Evolutionary conservation across 192 early-diverging fungal species (phyloP), one percentile per base, ranked within the genome.

Genomic region (Mortierella hygrophila): DNA sequence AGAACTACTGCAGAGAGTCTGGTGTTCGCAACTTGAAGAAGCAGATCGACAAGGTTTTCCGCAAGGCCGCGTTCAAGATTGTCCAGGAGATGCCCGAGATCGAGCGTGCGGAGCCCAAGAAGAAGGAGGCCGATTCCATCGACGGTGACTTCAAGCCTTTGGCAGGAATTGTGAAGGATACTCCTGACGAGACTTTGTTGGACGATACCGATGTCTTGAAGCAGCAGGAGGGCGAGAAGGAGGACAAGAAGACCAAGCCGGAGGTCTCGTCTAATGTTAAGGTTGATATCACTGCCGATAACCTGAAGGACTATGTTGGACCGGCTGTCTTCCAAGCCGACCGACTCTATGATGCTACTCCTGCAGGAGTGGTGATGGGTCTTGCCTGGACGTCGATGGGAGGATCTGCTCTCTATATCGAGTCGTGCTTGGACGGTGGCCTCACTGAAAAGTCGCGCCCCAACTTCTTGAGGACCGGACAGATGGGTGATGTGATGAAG

Each of bases 401-500:
- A 78, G 98, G 98, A 37, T 97, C 97, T 1, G 93, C 97, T 2
- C 90, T 99, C 0, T 99, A 98, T 85, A 96, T 99, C 72, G 98
- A 99, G 85, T 98, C 97, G 8, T 97, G 97, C 21, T 91, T 98
- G 1, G 97, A 98, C 70, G 94, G 95, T 6, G 88, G 91, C 15
- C 78, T 97, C n/a, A 78, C 88, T 23, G 90, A 91, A 26, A 91
- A 90, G 69, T 92, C 90, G 18, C 89, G 82, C 32, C 89, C 89
- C 42, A 76, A 91, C 13, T 92, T 99, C 70, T 91, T 94, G 73
- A 94, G 94, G 68, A 99, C 98, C 7, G 98, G 98, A 26, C 98
- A 99, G 89, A 91, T 99, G 85, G 98, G 98, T 63, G 97, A 98
- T 87, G 98, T 99, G 44, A 99, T 99, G 98, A 99, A 99, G 91